Conservation (phyloP, 352 stramenopile genomes). For the Pythium folliculosum region DNA sequence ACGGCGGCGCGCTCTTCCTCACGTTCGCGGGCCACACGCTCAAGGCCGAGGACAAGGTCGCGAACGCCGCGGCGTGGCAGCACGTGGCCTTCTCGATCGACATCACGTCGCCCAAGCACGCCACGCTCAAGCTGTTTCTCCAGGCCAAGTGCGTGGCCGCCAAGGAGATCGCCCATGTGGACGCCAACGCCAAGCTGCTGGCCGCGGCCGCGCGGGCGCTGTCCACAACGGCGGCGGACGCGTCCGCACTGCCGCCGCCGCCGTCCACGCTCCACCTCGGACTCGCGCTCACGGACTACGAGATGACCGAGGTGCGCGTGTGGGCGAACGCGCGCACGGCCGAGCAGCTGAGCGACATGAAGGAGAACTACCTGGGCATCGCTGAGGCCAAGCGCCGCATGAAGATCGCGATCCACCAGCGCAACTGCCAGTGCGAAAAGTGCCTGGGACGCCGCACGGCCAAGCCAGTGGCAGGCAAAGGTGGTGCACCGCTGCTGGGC, state of each 20-base stretch:
- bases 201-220: conserved; percentile 14
- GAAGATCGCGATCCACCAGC: conserved; percentile 84
- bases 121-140: conserved; percentile 60
- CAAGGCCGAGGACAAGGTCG: conserved; percentile 42
- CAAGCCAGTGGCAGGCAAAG: conserved; percentile 24
- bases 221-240: background rate
- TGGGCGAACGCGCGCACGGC: conserved; percentile 72
- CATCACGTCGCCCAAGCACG: conserved; percentile 48
- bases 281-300: conserved; percentile 47
- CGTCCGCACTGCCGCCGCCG: conserved; percentile 23
- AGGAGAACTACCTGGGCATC: conserved; percentile 86
- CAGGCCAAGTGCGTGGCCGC: conserved; percentile 55
- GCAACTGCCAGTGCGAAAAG: conserved; percentile 82
- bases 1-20: conserved; percentile 49
- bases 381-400: conserved; percentile 81
- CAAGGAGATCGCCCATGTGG: conserved; percentile 45
- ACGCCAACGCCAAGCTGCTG: conserved; percentile 31
- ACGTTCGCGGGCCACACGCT: conserved; percentile 48
- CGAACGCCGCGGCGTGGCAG: conserved; percentile 50
- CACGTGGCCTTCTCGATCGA: conserved; percentile 76
- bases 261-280: conserved; percentile 55
- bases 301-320: conserved; percentile 79
- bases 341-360: conserved; percentile 82
- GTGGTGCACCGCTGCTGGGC: conserved; percentile 13
- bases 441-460: conserved; percentile 56